phyloP scores from a whole-genome alignment of 768 basidiomycete genomes.

The Mycena belliarum region DNA sequence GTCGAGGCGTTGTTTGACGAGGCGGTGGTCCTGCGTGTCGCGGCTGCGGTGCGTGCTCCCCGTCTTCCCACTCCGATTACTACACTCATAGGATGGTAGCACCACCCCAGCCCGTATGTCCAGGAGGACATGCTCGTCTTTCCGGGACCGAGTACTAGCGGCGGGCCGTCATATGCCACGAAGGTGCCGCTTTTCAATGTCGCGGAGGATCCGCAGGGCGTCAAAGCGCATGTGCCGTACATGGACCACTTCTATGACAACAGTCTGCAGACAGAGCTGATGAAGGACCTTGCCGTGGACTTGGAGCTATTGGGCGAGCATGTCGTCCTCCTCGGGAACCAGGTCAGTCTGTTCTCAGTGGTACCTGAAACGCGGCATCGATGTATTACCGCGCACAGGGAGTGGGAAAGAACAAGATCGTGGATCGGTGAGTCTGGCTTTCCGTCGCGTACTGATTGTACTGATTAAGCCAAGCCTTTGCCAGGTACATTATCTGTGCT shows the following conservation, averaged over 20 bases:
- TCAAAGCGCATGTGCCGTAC: constrained; percentile 59
- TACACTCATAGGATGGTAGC: constrained; percentile 36
- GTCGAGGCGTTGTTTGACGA: constrained; percentile 54
- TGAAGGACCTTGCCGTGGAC: constrained; percentile 67
- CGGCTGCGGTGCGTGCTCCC: constrained; percentile 39
- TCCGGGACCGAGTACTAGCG: constrained; percentile 41
- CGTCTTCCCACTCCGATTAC: not conserved
- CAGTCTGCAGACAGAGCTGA: constrained; percentile 63
- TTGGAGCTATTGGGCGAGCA: constrained; percentile 63
- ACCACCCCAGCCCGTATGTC: constrained; percentile 47
- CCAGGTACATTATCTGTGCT: constrained; percentile 40
- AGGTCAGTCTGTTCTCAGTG: constrained; percentile 41
- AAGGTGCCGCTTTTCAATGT: constrained; percentile 52
- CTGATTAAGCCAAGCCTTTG: constrained; percentile 42
- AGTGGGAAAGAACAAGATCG: constrained; percentile 72
- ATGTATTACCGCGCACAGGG: constrained; percentile 36
- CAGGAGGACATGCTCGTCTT: constrained; percentile 44
- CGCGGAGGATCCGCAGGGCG: constrained; percentile 52
- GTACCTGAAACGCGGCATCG: not conserved
- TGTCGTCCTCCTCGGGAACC: constrained; percentile 66
- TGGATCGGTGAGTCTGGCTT: constrained; percentile 49
- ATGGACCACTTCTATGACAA: constrained; percentile 76
- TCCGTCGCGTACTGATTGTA: not conserved
- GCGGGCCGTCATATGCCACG: constrained; percentile 32
- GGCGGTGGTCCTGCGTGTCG: constrained; percentile 42